Base-by-base conservation (phyloP, 306 rosid genomes). In the Arachis stenosperma region DNA sequence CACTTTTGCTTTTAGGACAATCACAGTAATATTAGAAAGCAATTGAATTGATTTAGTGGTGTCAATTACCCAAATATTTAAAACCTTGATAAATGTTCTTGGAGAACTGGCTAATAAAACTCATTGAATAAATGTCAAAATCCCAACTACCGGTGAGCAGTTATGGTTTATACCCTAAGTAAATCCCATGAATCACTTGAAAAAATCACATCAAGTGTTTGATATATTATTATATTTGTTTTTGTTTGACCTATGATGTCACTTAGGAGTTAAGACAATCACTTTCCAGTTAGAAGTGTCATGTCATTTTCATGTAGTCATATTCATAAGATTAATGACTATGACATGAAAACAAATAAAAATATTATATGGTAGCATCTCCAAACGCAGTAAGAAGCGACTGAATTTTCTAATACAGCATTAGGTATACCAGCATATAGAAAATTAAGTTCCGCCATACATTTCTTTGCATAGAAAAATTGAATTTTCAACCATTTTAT, bases 361-460 rank as follows among this genome's bases (percentile, higher is more conserved):
- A 47, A 55, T 22, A 22, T n/a, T 53, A 15, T 61, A 43, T 37
- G 70, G 55, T 67, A 67, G 64, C 60, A 65, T 60, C 68, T 48
- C 65, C 65, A 39, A 73, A 72, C 29, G 9, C 58, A 54, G 59
- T 59, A 65, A 80, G 83, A 83, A 78, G 79, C 69, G 75, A 79
- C 71, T 67, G 79, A 65, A 27, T 61, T 81, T 73, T 80, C 83
- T 13, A 71, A 68, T 6, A 53, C 42, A 71, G 37, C 27, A 52
- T 83, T 80, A 72, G 84, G 84, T 89, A 85, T 78, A 87, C 86
- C 92, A 65, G 73, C 73, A 67, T 22, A 22, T 22, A 22, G 82
- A 84, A 70, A 84, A 70, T 56, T 6, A 81, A 71, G 80, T 78
- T 67, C 67, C 79, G 78, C 54, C 81, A 41, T 50, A 36, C 79